phyloP scores from a whole-genome alignment of 2,329 filamentous ascomycete genomes.

The Ustulina deusta region DNA sequence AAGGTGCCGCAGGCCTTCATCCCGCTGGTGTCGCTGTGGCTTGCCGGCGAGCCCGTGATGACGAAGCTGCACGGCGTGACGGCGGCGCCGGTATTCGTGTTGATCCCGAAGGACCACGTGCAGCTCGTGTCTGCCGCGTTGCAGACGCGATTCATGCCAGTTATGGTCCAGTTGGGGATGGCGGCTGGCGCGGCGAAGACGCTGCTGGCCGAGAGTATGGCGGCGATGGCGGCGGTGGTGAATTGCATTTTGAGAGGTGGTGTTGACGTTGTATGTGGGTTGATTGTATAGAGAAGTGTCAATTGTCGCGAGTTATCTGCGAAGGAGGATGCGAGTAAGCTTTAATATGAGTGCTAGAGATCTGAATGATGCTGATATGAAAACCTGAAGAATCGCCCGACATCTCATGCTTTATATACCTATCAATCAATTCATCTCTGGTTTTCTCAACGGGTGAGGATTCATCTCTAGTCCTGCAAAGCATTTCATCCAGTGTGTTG shows the following conservation, averaged over 20 bases:
- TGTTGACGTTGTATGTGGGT: slow-evolving; percentile 17
- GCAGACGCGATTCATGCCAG: slow-evolving; percentile 55
- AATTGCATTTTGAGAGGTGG: slow-evolving; percentile 53
- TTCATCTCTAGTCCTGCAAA: background rate
- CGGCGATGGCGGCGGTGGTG: slow-evolving; percentile 45
- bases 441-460: slow-evolving; percentile 11
- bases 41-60: slow-evolving; percentile 51
- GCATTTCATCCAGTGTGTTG: background rate
- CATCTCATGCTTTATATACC: slow-evolving; percentile 32
- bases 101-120: slow-evolving; percentile 57
- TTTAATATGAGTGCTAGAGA: slow-evolving; percentile 11
- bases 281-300: background rate
- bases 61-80: slow-evolving; percentile 56
- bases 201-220: slow-evolving; percentile 46
- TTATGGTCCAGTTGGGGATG: slow-evolving; percentile 56
- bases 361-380: slow-evolving; percentile 33
- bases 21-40: slow-evolving; percentile 54
- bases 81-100: slow-evolving; percentile 50
- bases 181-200: slow-evolving; percentile 49
- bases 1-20: slow-evolving; percentile 60
- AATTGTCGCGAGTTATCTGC: slow-evolving; percentile 5
- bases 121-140: slow-evolving; percentile 55
- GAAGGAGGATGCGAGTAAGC: background rate
- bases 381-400: slow-evolving; percentile 7
- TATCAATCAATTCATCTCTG: slow-evolving; percentile 16